Percentiles rank a stretch among this genome's conserved stretches.
Evolutionary conservation across 768 basidiomycete genomes (phyloP).

Genomic region (Filobasidium wieringae): DNA sequence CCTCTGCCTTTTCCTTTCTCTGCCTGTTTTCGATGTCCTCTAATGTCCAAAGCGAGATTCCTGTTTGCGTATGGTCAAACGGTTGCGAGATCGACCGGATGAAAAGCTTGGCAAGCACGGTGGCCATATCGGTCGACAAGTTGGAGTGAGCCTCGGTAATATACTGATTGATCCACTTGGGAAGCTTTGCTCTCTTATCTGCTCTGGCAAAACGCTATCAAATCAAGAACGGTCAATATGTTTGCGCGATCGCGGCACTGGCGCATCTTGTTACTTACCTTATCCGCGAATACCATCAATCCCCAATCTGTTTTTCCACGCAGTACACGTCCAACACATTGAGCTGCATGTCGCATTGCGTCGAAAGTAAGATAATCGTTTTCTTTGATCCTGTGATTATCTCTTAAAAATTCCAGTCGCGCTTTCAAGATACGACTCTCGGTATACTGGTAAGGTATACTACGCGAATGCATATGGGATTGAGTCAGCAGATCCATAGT

Average conservation of each 20-base stretch:
- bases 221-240: not conserved
- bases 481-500: not conserved
- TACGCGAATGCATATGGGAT: constrained; percentile 33
- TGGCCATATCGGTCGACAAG: constrained; percentile 93
- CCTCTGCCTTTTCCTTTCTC: constrained; percentile 61
- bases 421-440: constrained; percentile 96
- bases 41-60: constrained; percentile 85
- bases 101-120: constrained; percentile 86
- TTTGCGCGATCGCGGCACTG: not conserved
- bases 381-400: constrained; percentile 93
- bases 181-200: constrained; percentile 68
- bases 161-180: constrained; percentile 98
- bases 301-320: constrained; percentile 99
- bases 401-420: constrained; percentile 91
- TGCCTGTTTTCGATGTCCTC: constrained; percentile 83
- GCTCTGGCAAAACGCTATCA: constrained; percentile 31
- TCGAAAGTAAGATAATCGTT: constrained; percentile 98
- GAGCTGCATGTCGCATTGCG: constrained; percentile 97
- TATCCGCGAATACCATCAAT: constrained; percentile 97
- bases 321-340: constrained; percentile 94
- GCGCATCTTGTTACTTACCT: constrained; percentile 50
- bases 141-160: constrained; percentile 98
- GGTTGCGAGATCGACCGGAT: constrained; percentile 99
- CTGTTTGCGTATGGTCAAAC: constrained; percentile 88
- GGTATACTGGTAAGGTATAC: constrained; percentile 94